Evolutionary conservation across 169 alveolate species (phyloP).

Genomic region (Babesia divergens): DNA sequence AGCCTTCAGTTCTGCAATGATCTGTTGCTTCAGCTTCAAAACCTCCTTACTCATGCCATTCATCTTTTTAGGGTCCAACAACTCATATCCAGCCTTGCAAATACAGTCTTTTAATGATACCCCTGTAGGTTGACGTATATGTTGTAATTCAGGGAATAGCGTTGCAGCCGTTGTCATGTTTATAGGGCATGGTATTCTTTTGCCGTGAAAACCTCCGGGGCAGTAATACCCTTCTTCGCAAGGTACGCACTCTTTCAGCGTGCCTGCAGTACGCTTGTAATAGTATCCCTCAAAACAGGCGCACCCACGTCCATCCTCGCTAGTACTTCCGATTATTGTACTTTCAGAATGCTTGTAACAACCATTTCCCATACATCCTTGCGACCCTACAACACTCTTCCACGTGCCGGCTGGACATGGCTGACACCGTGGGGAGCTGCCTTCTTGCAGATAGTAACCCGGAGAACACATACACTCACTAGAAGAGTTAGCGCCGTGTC

Average conservation of each 20-base stretch:
- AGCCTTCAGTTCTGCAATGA: neutral
- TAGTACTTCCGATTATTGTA: slow-evolving; percentile 60
- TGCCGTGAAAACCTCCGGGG: slow-evolving; percentile 68
- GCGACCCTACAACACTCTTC: slow-evolving; percentile 68
- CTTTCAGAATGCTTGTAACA: slow-evolving; percentile 70
- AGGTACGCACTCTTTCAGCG: slow-evolving; percentile 63
- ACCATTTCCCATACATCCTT: slow-evolving; percentile 60
- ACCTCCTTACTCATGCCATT: neutral
- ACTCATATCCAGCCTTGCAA: slow-evolving; percentile 72
- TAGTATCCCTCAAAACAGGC: slow-evolving; percentile 68
- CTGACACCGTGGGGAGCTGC: slow-evolving; percentile 36
- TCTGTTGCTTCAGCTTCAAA: slow-evolving; percentile 6
- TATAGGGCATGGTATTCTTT: slow-evolving; percentile 62
- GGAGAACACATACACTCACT: slow-evolving; percentile 77
- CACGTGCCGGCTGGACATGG: slow-evolving; percentile 75
- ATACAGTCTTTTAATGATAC: slow-evolving; percentile 52
- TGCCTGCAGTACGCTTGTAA: slow-evolving; percentile 57
- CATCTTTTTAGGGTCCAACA: neutral
- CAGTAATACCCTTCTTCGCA: slow-evolving; percentile 73
- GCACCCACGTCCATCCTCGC: slow-evolving; percentile 73
- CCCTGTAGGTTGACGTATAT: slow-evolving; percentile 3
- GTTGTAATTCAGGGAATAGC: neutral
- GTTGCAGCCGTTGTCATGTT: slow-evolving; percentile 59
- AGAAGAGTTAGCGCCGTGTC: slow-evolving; percentile 71
- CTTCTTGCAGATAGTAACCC: slow-evolving; percentile 67